These are phyloP conservation scores for Decorospora gaudefroyi DNA, from an alignment of 2,329 filamentous ascomycete species.

Conservation along the genomic window DNA sequence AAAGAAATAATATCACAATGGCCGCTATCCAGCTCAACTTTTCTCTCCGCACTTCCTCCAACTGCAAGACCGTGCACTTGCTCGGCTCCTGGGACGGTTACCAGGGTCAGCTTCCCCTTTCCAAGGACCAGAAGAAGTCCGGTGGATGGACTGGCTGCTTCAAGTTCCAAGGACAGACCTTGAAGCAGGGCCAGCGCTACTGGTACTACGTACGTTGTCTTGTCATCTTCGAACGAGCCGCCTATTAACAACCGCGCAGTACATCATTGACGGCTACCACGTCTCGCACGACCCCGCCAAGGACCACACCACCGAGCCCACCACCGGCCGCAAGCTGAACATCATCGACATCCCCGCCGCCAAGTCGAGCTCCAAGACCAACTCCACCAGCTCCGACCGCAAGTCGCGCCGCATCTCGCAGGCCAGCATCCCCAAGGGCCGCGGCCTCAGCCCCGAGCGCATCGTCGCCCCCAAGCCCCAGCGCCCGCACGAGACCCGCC, in stretches of 20 bases:
- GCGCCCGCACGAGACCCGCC: conserved; percentile 82
- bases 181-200: conserved; percentile 89
- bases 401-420: conserved; percentile 58
- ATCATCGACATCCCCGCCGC: conserved; percentile 84
- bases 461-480: conserved; percentile 90
- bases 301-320: conserved; percentile 88
- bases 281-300: conserved; percentile 94
- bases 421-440: conserved; percentile 80
- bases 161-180: conserved; percentile 84
- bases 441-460: conserved; percentile 82
- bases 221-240: conserved; percentile 13
- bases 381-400: conserved; percentile 48
- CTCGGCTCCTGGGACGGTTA: conserved; percentile 99
- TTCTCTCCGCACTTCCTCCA: conserved; percentile 90
- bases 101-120: conserved; percentile 88
- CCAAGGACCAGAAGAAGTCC: conserved; percentile 85
- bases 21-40: conserved; percentile 93
- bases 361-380: conserved; percentile 52
- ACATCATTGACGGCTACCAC: conserved; percentile 99
- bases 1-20: conserved; percentile 59
- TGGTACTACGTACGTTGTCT: conserved; percentile 81
- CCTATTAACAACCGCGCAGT: conserved; percentile 49
- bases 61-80: conserved; percentile 96
- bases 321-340: conserved; percentile 95
- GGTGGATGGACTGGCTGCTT: conserved; percentile 96